These are phyloP conservation scores for Apiospora malaysiana DNA, from an alignment of 2,329 filamentous ascomycete genomes.

Conservation along the genomic window DNA sequence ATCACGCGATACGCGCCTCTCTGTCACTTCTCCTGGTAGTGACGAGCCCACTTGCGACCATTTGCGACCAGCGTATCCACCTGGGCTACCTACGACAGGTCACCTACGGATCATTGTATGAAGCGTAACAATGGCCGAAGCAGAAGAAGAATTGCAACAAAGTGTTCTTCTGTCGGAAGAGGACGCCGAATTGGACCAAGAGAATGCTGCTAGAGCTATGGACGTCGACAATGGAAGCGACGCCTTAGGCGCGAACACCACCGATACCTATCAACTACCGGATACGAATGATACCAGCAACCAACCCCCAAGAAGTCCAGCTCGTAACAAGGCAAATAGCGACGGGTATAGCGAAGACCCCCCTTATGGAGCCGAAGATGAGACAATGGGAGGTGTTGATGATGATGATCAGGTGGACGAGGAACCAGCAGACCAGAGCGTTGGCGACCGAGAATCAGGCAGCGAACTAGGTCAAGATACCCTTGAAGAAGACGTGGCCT, in stretches of 20 bases:
- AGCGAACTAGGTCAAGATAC: conserved; percentile 29
- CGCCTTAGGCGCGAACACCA: conserved; percentile 19
- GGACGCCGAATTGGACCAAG: conserved; percentile 48
- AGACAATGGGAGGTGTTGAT: conserved; percentile 31
- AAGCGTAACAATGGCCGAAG: conserved; percentile 50
- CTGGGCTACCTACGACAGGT: background rate
- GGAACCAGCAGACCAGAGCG: background rate
- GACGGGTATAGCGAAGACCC: background rate
- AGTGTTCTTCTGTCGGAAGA: conserved; percentile 59
- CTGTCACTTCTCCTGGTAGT: conserved; percentile 2
- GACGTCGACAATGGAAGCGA: conserved; percentile 33
- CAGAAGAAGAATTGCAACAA: conserved; percentile 63
- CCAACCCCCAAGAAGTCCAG: background rate
- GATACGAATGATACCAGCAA: conserved; percentile 3
- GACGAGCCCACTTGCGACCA: conserved; percentile 8
- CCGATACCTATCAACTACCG: conserved; percentile 11
- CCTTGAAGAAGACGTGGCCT: background rate
- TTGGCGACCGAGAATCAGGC: conserved; percentile 27
- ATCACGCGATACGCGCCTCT: conserved; percentile 22
- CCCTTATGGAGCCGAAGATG: conserved; percentile 28
- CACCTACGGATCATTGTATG: background rate
- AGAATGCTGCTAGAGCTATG: conserved; percentile 38
- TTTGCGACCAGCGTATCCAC: conserved; percentile 17
- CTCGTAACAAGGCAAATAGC: background rate
- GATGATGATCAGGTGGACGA: conserved; percentile 34